Percentiles rank a stretch among this genome's conserved stretches.
Conservation (phyloP, 2,329 filamentous ascomycete genomes). For the Alternaria brassicae region DNA sequence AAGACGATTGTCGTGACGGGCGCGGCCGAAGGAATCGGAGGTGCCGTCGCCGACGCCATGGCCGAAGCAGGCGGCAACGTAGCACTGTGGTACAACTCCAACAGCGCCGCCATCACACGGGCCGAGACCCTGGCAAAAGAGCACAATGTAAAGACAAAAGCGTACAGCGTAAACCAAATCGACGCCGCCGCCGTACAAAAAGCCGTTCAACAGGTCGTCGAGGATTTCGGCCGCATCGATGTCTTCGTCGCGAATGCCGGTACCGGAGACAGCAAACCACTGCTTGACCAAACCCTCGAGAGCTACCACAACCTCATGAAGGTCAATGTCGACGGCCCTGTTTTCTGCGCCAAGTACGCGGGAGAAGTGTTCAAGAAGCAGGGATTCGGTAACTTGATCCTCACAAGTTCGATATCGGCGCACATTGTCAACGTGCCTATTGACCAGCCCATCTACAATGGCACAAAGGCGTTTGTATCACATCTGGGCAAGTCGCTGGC, state of each 20-base stretch:
- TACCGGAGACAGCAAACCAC: slow-evolving; percentile 62
- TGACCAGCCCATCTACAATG: slow-evolving; percentile 59
- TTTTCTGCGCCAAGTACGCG: slow-evolving; percentile 54
- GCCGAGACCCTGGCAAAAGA: slow-evolving; percentile 61
- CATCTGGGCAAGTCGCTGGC: slow-evolving; percentile 67
- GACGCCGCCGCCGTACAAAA: slow-evolving; percentile 61
- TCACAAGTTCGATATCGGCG: slow-evolving; percentile 73
- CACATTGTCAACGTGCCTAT: slow-evolving; percentile 82
- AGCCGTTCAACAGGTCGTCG: slow-evolving; percentile 66
- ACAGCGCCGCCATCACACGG: slow-evolving; percentile 66
- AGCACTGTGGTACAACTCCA: slow-evolving; percentile 54
- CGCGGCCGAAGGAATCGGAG: slow-evolving; percentile 64
- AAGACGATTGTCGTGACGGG: slow-evolving; percentile 55
- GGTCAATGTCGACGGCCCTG: slow-evolving; percentile 73
- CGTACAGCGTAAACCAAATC: slow-evolving; percentile 67
- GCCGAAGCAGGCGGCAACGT: slow-evolving; percentile 55
- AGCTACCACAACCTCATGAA: slow-evolving; percentile 69
- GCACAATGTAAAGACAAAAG: slow-evolving; percentile 67
- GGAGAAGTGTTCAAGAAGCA: slow-evolving; percentile 54
- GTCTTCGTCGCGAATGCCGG: slow-evolving; percentile 73
- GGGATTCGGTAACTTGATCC: slow-evolving; percentile 65
- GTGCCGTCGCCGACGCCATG: slow-evolving; percentile 45
- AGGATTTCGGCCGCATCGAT: slow-evolving; percentile 73
- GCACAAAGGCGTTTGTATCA: slow-evolving; percentile 67
- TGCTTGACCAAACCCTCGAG: slow-evolving; percentile 64